Percentiles rank a stretch among this genome's conserved stretches.
Evolutionary conservation across 1,284 basidiomycete species (phyloP).

Genomic region (Ustilago shanxiensis): DNA sequence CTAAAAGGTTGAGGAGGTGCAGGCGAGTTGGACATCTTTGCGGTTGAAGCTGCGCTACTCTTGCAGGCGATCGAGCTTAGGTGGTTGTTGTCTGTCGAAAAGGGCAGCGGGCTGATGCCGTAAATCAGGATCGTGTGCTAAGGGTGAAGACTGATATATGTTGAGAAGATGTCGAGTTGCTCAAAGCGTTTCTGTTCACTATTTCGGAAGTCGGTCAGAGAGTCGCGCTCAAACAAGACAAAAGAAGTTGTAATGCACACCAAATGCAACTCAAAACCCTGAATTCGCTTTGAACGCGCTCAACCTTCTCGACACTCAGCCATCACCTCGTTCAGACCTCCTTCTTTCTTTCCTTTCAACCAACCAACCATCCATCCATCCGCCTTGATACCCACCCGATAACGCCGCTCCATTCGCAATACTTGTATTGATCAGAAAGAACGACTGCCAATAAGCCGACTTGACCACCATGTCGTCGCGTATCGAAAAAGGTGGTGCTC

Average conservation of each 20-base stretch:
- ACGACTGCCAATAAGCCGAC: background rate
- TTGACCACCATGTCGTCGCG: slow-evolving; percentile 44
- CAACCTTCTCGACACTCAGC: slow-evolving; percentile 9
- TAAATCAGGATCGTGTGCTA: too few species aligned
- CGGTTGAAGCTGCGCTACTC: background rate
- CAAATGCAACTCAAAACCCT: slow-evolving; percentile 26
- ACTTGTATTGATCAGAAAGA: background rate
- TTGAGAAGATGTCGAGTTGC: background rate
- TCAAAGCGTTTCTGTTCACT: background rate
- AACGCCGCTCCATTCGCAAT: background rate
- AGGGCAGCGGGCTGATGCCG: too few species aligned
- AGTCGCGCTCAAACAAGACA: slow-evolving; percentile 19
- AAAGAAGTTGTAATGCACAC: slow-evolving; percentile 18
- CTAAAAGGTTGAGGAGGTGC: slow-evolving; percentile 21
- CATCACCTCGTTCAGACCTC: slow-evolving; percentile 1
- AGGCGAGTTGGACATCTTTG: slow-evolving; percentile 30
- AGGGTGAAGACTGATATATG: background rate
- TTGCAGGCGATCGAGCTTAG: background rate
- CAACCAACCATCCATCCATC: slow-evolving; percentile 8
- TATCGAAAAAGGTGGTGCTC: slow-evolving; percentile 56
- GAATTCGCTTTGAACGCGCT: slow-evolving; percentile 10
- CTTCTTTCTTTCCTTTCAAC: slow-evolving; percentile 2
- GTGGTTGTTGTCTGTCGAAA: background rate
- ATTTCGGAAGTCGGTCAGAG: slow-evolving; percentile 20
- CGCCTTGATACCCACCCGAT: background rate